A percentile compares a stretch with the other conserved stretches of the same genome.
Evolutionary conservation across 2,329 filamentous ascomycete species (phyloP).

Genomic region (Cladosporium sp.): DNA sequence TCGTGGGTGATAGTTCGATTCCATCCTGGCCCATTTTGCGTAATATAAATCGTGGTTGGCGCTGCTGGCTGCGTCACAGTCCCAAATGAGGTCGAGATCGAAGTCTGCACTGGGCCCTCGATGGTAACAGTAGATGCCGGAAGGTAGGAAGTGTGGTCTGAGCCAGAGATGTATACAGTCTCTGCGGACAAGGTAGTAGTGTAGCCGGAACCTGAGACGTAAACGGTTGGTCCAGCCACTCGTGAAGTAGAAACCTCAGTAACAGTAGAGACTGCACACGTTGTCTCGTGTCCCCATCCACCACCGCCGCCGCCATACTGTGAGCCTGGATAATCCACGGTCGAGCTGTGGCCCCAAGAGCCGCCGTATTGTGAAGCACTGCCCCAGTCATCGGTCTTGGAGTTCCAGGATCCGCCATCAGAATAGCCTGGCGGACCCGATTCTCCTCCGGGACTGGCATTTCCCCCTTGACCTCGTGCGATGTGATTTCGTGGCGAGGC

Average conservation of each 20-base stretch:
- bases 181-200: not conserved
- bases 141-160: slow-evolving; percentile 3
- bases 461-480: not conserved
- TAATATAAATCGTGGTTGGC: slow-evolving; percentile 9
- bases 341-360: slow-evolving; percentile 1
- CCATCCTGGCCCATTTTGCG: not conserved
- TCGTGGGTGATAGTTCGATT: slow-evolving; percentile 9
- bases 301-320: not conserved
- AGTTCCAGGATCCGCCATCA: slow-evolving; percentile 1
- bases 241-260: slow-evolving; percentile 1
- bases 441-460: not conserved
- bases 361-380: not conserved
- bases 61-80: slow-evolving; percentile 3
- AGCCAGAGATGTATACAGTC: slow-evolving; percentile 12
- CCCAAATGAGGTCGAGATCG: not conserved
- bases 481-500: slow-evolving; percentile 12
- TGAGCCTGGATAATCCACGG: not conserved
- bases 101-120: not conserved
- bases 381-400: not conserved
- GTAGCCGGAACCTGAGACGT: not conserved
- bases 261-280: not conserved
- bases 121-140: slow-evolving; percentile 3
- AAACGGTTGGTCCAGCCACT: not conserved
- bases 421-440: not conserved
- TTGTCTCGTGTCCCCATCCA: slow-evolving; percentile 1